Conservation (phyloP, 1,139 yeast genomes). For the Yamadazyma pseudoaaseri region DNA sequence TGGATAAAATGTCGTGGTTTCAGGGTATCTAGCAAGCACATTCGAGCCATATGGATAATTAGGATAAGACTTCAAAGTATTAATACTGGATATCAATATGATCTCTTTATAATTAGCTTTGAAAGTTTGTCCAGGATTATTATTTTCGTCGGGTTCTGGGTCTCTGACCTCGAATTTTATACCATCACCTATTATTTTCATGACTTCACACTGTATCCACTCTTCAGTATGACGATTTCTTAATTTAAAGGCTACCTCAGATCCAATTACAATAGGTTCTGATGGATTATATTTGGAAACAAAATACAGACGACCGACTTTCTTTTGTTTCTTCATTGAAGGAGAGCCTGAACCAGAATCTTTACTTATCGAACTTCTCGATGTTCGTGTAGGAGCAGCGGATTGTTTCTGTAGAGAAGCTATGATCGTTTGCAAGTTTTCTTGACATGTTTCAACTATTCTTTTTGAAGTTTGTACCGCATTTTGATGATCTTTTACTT, state of each 20-base stretch:
- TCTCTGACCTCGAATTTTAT: slow-evolving; percentile 83
- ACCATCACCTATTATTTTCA: slow-evolving; percentile 75
- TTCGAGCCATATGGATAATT: slow-evolving; percentile 73
- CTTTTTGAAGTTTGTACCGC: slow-evolving; percentile 58
- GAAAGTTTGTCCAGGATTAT: slow-evolving; percentile 85
- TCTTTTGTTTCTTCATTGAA: slow-evolving; percentile 23
- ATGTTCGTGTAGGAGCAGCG: background rate
- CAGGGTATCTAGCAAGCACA: slow-evolving; percentile 94
- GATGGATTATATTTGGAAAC: slow-evolving; percentile 54
- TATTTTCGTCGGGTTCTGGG: slow-evolving; percentile 95
- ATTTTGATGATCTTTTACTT: slow-evolving; percentile 51
- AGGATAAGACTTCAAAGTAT: slow-evolving; percentile 37
- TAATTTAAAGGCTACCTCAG: slow-evolving; percentile 87
- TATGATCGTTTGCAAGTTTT: slow-evolving; percentile 35
- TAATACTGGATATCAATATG: slow-evolving; percentile 47
- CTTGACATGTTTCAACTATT: slow-evolving; percentile 40
- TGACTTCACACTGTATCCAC: slow-evolving; percentile 96
- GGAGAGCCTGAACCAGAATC: slow-evolving; percentile 4
- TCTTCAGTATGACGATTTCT: slow-evolving; percentile 71
- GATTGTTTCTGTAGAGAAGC: slow-evolving; percentile 19
- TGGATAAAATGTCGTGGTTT: slow-evolving; percentile 94
- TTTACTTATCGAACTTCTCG: slow-evolving; percentile 1
- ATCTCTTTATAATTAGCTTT: slow-evolving; percentile 81
- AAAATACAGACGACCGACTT: slow-evolving; percentile 41
- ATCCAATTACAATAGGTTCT: slow-evolving; percentile 62